phyloP scores from a whole-genome alignment of 352 stramenopile genomes.

The Stramenopiles sp. region DNA sequence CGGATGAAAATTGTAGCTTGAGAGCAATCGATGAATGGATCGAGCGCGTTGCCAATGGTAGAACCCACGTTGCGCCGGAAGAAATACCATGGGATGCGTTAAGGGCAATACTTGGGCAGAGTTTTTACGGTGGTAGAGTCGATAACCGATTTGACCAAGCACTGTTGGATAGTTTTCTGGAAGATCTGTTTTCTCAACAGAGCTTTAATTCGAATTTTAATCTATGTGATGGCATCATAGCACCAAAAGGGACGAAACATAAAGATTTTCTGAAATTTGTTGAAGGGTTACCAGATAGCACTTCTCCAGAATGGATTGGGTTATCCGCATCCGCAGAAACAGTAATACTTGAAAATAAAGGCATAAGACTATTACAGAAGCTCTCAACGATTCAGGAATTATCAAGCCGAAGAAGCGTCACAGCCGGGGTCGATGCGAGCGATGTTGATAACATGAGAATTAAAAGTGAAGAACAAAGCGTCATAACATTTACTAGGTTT shows the following conservation, averaged over 20 bases:
- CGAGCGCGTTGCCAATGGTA: slow-evolving; percentile 49
- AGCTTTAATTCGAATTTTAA: slow-evolving; percentile 75
- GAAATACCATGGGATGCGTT: slow-evolving; percentile 95
- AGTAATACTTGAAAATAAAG: slow-evolving; percentile 1
- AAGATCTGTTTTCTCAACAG: slow-evolving; percentile 70
- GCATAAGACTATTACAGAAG: neutral
- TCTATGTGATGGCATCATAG: slow-evolving; percentile 33
- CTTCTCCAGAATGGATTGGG: slow-evolving; percentile 40
- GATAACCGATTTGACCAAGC: slow-evolving; percentile 88
- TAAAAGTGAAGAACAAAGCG: neutral
- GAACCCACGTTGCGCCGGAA: slow-evolving; percentile 68
- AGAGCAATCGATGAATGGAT: slow-evolving; percentile 94
- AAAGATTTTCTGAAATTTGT: slow-evolving; percentile 39
- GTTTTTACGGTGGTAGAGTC: slow-evolving; percentile 88
- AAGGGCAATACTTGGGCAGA: slow-evolving; percentile 79
- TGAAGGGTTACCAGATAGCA: slow-evolving; percentile 31
- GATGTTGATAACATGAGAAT: neutral
- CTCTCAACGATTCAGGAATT: neutral
- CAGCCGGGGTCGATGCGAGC: neutral
- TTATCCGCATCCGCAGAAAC: slow-evolving; percentile 34
- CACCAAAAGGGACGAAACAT: slow-evolving; percentile 34
- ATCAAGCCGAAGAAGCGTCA: neutral
- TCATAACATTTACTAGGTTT: no score
- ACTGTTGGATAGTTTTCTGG: slow-evolving; percentile 77
- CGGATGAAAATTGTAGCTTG: slow-evolving; percentile 84